Percentiles rank a stretch among this genome's conserved stretches.
phyloP scores from a whole-genome alignment of 352 stramenopile genomes.

The Pythium utonaiense region DNA sequence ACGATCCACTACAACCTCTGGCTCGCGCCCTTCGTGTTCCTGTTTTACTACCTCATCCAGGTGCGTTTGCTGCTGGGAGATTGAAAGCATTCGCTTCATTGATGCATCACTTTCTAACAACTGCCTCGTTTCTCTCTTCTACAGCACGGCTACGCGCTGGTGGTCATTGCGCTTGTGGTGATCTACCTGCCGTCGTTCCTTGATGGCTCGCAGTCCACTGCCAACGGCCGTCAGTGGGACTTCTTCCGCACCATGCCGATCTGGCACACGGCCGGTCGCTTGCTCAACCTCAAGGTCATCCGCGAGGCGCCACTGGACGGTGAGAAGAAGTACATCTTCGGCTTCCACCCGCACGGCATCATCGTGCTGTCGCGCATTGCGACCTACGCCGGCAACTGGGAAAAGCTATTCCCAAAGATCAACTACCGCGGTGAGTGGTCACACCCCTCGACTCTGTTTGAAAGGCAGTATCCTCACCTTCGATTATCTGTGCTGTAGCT shows the following conservation, averaged over 20 bases:
- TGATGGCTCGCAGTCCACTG: constrained; percentile 49
- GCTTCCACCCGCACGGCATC: constrained; percentile 67
- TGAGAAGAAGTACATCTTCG: constrained; percentile 72
- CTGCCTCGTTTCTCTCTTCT: background rate
- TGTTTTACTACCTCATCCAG: constrained; percentile 65
- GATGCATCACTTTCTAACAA: no score
- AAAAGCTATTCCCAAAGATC: constrained; percentile 57
- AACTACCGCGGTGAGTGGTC: constrained; percentile 33
- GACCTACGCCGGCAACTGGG: constrained; percentile 63
- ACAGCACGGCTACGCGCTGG: constrained; percentile 46
- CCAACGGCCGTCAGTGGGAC: constrained; percentile 49
- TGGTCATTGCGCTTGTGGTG: constrained; percentile 47
- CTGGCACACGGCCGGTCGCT: constrained; percentile 50
- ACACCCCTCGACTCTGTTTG: background rate
- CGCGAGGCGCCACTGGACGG: constrained; percentile 58
- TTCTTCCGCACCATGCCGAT: constrained; percentile 38
- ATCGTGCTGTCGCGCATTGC: constrained; percentile 63
- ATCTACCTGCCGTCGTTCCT: constrained; percentile 68
- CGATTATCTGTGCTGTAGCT: constrained; percentile 18
- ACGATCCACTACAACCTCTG: constrained; percentile 78
- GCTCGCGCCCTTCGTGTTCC: constrained; percentile 34
- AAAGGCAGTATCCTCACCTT: background rate
- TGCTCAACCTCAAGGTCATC: constrained; percentile 59
- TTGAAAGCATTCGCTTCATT: background rate
- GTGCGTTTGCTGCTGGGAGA: constrained; percentile 18